Base-by-base conservation (phyloP, 331 rosid species). In the Telfairia occidentalis region DNA sequence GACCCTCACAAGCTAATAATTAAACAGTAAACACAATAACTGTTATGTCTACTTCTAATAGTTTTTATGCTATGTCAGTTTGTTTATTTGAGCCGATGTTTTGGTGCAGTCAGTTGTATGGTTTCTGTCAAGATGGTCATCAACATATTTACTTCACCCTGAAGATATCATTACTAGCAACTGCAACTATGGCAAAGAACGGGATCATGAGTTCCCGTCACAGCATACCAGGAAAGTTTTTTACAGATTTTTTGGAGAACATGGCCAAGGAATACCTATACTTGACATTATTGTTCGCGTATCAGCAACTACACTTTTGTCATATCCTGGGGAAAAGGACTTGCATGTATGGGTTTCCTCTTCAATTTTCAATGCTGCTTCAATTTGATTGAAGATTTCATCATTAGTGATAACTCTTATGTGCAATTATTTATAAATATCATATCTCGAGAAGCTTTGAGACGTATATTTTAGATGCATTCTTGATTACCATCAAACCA, bases 101-200 rank as follows among this genome's bases (percentile, higher is more conserved):
- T 59, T 70, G 75, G 58, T 70, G 75, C 92, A 94, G 98, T 90
- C 98, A 80, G 77, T 94, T 80, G 79, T 94, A 76, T 94, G 98
- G 98, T 91, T 94, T 84, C 92, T 94, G 73, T 92, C 97, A 77
- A 88, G 98, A 82, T 94, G 98, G 98, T 91, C 96, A 63, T 88
- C 84, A 52, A 91, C 98, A 37, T 94, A 87, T 86, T 80, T 94
- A 66, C 84, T 94, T 91, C 79, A 90, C 58, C 91, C 95, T 7
- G 95, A 88, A 81, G 95, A 85, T 77, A 84, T 81, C 30, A 82
- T 76, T 37, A 83, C 80, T 80, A 80, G 83, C 72, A 85, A 78
- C 78, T 29, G 79, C 64, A 84, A 81, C 72, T 78, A 82, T 50
- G 85, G 80, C 81, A 87, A 81, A 72, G 83, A 55, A 71, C 86